These are phyloP conservation scores for Dendrobium nobile DNA, from an alignment of 106 monocot genomes.

Conservation along the genomic window DNA sequence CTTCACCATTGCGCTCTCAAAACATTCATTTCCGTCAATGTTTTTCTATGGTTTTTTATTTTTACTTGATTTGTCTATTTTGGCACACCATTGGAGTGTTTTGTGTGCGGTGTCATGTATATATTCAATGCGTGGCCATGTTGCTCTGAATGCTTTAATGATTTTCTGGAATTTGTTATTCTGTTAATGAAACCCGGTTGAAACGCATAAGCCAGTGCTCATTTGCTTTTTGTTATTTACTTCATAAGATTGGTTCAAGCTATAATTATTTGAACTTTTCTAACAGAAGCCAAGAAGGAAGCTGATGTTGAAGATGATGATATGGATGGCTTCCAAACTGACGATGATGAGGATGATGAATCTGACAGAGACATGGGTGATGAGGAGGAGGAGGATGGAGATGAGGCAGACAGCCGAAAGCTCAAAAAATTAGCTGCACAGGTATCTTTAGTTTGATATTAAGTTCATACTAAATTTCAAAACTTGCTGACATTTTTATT, in stretches of 20 bases:
- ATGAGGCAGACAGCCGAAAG: conserved; percentile 68
- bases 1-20: neutral
- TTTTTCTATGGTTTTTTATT: neutral
- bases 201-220: neutral
- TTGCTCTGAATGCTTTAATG: too few relatives aligned
- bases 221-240: neutral
- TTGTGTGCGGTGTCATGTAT: neutral
- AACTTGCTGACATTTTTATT: neutral
- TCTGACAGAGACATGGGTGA: conserved; percentile 73
- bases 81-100: neutral
- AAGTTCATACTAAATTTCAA: neutral
- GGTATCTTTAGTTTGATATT: conserved; percentile 32
- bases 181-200: neutral
- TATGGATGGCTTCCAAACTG: conserved; percentile 82
- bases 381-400: conserved; percentile 48
- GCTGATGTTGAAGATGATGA: conserved; percentile 72
- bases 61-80: neutral
- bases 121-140: neutral
- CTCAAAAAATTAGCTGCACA: conserved; percentile 77
- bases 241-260: neutral
- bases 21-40: neutral
- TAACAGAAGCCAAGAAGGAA: conserved; percentile 68
- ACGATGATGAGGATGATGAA: conserved; percentile 79
- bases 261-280: neutral
- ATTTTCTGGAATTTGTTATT: too few relatives aligned